These are phyloP conservation scores for Neoconidiobolus thromboides DNA, from an alignment of 371 early-diverging fungal species.

Conservation along the genomic window DNA sequence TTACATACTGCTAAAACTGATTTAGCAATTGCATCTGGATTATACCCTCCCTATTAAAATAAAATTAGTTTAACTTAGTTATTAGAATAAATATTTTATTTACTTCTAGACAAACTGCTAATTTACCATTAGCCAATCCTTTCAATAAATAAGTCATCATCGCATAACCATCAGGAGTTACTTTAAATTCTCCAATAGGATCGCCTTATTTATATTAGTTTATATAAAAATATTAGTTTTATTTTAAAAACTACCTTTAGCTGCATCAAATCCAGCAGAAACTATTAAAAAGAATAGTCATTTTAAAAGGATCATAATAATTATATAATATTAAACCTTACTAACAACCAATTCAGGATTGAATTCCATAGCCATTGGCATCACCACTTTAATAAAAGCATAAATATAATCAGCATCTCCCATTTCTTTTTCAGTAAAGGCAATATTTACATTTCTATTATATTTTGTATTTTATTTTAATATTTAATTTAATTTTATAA, in stretches of 20 bases:
- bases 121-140: constrained; percentile 39
- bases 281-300: constrained; percentile 17
- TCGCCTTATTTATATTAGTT: constrained; percentile 26
- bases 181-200: constrained; percentile 61
- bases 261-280: constrained; percentile 85
- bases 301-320: background rate
- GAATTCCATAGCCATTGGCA: constrained; percentile 72
- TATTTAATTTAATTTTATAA: background rate
- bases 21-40: constrained; percentile 44
- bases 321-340: constrained; percentile 10
- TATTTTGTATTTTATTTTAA: background rate
- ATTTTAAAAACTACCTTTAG: constrained; percentile 18
- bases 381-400: constrained; percentile 50
- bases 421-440: constrained; percentile 61
- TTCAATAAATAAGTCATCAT: constrained; percentile 69
- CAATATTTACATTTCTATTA: constrained; percentile 63
- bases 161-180: constrained; percentile 67
- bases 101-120: constrained; percentile 58
- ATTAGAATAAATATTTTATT: background rate
- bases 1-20: constrained; percentile 58
- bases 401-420: constrained; percentile 73
- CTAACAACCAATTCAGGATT: constrained; percentile 62
- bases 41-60: constrained; percentile 51
- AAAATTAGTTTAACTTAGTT: background rate
- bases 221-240: background rate